These are phyloP conservation scores for Rhododendron molle DNA, from an alignment of 148 eudicot genomes.

Conservation along the genomic window DNA sequence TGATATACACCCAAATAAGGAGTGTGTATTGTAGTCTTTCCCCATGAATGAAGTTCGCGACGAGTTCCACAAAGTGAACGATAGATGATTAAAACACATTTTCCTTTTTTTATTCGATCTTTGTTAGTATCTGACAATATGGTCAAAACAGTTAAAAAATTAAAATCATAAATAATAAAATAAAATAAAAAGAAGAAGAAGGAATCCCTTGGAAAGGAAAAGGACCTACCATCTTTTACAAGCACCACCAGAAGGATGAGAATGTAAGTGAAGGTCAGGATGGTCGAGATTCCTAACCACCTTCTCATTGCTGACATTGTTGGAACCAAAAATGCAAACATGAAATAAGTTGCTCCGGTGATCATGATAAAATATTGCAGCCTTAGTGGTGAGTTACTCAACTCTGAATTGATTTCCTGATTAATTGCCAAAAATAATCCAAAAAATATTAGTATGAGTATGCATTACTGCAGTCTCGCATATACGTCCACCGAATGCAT, in stretches of 20 bases:
- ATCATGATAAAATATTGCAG: conserved; percentile 57
- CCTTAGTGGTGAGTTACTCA: conserved; percentile 46
- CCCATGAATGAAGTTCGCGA: background rate
- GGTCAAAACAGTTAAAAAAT: background rate
- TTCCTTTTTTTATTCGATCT: too few species aligned
- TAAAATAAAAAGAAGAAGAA: background rate
- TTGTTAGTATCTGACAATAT: background rate
- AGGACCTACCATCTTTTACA: conserved; percentile 41
- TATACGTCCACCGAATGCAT: background rate
- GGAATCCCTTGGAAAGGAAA: background rate
- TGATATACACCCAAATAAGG: too few species aligned
- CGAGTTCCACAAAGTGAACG: background rate
- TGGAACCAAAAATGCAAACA: conserved; percentile 49
- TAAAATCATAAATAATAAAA: background rate
- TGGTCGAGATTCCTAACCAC: conserved; percentile 45
- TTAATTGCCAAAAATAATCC: background rate
- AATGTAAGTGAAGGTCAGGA: conserved; percentile 48
- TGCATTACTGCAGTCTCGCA: background rate
- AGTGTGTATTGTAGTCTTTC: too few species aligned
- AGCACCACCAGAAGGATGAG: conserved; percentile 32
- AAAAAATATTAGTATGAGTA: background rate
- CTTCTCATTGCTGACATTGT: conserved; percentile 58
- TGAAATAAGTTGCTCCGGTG: conserved; percentile 48
- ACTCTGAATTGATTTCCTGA: conserved; percentile 50
- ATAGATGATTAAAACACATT: background rate